Base-by-base conservation (phyloP, 306 rosid species). In the Cucurbita pepo region DNA sequence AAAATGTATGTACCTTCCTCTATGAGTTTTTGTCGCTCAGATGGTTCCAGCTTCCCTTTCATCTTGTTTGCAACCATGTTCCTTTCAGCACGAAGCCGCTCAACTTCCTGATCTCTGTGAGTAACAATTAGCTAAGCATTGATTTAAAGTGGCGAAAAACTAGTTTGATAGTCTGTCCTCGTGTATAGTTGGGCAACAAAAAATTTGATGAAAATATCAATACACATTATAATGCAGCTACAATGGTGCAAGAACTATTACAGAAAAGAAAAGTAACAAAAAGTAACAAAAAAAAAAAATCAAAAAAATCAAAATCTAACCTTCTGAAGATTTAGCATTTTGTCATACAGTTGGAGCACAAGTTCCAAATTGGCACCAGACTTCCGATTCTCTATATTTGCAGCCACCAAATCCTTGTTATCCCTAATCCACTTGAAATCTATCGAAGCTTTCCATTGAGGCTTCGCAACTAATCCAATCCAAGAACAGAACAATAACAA, bases 61-160 rank as follows among this genome's bases (percentile, higher is more conserved):
- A 94, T 91, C 86, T 89, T 91, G 83, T 81, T 94, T 22, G 99
- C 99, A 43, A 94, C 95, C 4, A 45, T 84, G 83, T 94, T 91
- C 87, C 97, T 86, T 85, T 91, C 96, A 51, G 82, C 92, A 2
- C 99, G 95, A 75, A 94, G 83, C 80, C 92, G 88, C 86, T 94
- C 96, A 67, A 91, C 99, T 84, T 94, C 99, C 99, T 94, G 98
- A 82, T 85, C 76, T 81, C 98, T 90, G 96, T 82, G 86, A 87
- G 84, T 38, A 73, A 82, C 80, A 85, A 79, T 86, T 90, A 90
- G 92, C 91, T 84, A 85, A 79, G 83, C 77, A 77, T 79, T 80
- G 83, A 47, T 67, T 63, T 63, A 14, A 45, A 15, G 65, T 4
- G 65, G 4, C 80, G 72, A 77, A 80, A 64, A 73, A 77, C 77